phyloP scores from a whole-genome alignment of 345 rosid species.

The Odontarrhena argentea region DNA sequence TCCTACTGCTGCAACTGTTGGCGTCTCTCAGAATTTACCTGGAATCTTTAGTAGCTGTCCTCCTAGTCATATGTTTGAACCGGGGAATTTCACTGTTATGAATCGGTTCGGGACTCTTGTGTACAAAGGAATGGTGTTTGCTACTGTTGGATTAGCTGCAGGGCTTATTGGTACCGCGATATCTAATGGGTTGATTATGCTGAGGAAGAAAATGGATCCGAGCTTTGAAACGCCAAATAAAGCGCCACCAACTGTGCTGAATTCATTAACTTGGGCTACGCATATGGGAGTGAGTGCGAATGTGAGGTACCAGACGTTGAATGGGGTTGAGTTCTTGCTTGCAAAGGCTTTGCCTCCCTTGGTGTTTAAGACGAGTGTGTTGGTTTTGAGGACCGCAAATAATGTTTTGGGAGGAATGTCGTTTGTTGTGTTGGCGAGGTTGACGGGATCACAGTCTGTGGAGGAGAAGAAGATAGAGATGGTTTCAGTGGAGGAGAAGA shows the following conservation, averaged over 20 bases:
- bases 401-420: constrained; percentile 92
- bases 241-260: constrained; percentile 82
- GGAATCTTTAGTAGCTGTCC: constrained; percentile 79
- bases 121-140: constrained; percentile 83
- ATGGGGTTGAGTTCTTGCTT: constrained; percentile 76
- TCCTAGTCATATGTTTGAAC: constrained; percentile 86
- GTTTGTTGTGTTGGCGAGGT: constrained; percentile 84
- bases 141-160: constrained; percentile 85
- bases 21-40: constrained; percentile 56
- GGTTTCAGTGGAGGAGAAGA: constrained; percentile 38
- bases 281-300: constrained; percentile 97
- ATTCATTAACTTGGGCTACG: constrained; percentile 81
- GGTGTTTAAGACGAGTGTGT: constrained; percentile 82
- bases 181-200: constrained; percentile 73
- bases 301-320: constrained; percentile 86
- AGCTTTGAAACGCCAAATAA: constrained; percentile 84
- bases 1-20: constrained; percentile 54
- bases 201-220: constrained; percentile 99
- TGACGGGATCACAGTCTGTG: constrained; percentile 88
- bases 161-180: constrained; percentile 88
- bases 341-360: constrained; percentile 60
- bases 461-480: constrained; percentile 33
- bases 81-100: constrained; percentile 55
- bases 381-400: constrained; percentile 73
- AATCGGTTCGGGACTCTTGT: constrained; percentile 76